Evolutionary conservation across 1,284 basidiomycete species (phyloP), one percentile per base, ranked within the genome.

Genomic region (Apiotrichum sp.): DNA sequence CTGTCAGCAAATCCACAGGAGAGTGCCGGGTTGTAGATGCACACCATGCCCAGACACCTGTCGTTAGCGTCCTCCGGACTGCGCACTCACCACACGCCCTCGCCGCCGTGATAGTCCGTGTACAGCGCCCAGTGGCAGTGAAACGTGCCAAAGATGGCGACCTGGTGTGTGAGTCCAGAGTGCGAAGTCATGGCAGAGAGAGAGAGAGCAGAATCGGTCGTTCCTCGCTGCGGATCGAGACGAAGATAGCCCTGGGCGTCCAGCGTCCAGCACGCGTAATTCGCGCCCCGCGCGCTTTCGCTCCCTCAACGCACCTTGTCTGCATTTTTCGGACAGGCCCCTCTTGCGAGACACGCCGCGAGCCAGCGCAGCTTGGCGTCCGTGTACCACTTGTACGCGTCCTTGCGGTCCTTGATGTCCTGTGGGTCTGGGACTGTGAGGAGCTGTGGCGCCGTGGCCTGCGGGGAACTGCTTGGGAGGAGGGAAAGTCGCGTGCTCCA

Each of bases 301-400:
- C 36, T 38, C 36, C 36, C 7, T 38, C 8, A 38, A 47, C 53
- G 14, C 47, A 61, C 56, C 53, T 58, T 58, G 51, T 52, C 41
- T 14, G 56, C 56, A 13, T 61, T 61, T 4, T 35, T 34, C 6
- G 35, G 54, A 14, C 59, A 61, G 42, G 56, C 53, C 6, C 52
- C 54, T 6, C 42, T 35, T 8, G 52, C 56, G 35, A 49, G 14
- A 32, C 59, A 61, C 29, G 49, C 54, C 2, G 59, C 47, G 6
- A 61, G 53, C 31, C 33, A 34, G 16, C 59, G 53, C 8, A 61
- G 52, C 54, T 54, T 56, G 29, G 56, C 54, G 42, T 61, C 59
- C 8, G 57, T 48, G 42, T 46, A 48, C 59, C 59, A 61, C 45
- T 51, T 53, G 54, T 58, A 57, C 52, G 45, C 47, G 42, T 53